Conservation (phyloP, 2,329 filamentous ascomycete species). For the Stagonosporopsis rhizophila region DNA sequence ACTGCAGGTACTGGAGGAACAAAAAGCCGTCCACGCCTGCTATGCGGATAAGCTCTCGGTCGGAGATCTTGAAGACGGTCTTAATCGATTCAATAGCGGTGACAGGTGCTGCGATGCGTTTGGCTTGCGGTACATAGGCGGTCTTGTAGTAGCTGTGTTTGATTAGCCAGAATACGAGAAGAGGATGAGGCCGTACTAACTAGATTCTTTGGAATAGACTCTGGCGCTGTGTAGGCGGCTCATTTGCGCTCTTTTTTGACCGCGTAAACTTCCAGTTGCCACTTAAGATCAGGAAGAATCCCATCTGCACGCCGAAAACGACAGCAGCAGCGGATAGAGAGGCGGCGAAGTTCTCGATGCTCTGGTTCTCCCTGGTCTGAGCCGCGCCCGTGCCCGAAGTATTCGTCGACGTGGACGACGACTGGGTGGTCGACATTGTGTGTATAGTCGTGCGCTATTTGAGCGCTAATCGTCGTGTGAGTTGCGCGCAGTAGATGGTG, state of each 20-base stretch:
- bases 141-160: conserved; percentile 48
- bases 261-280: conserved; percentile 47
- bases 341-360: conserved; percentile 48
- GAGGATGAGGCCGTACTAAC: conserved; percentile 24
- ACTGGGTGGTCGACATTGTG: conserved; percentile 5
- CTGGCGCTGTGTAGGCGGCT: conserved; percentile 38
- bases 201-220: conserved; percentile 50
- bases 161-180: conserved; percentile 18
- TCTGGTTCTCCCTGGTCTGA: conserved; percentile 34
- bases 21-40: conserved; percentile 97
- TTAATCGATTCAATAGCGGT: conserved; percentile 48
- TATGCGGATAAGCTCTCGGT: conserved; percentile 89
- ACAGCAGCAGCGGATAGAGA: conserved; percentile 46
- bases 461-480: conserved; percentile 6
- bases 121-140: conserved; percentile 46
- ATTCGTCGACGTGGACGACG: background rate
- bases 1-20: conserved; percentile 88
- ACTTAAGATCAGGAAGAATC: conserved; percentile 45
- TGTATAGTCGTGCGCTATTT: conserved; percentile 1
- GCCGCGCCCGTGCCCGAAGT: conserved; percentile 3
- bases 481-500: conserved; percentile 5
- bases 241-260: conserved; percentile 26
- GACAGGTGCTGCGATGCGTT: conserved; percentile 44
- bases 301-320: conserved; percentile 47
- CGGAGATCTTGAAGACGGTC: conserved; percentile 69